phyloP scores from a whole-genome alignment of 2,329 filamentous ascomycete species.

The Xylaria sp. region DNA sequence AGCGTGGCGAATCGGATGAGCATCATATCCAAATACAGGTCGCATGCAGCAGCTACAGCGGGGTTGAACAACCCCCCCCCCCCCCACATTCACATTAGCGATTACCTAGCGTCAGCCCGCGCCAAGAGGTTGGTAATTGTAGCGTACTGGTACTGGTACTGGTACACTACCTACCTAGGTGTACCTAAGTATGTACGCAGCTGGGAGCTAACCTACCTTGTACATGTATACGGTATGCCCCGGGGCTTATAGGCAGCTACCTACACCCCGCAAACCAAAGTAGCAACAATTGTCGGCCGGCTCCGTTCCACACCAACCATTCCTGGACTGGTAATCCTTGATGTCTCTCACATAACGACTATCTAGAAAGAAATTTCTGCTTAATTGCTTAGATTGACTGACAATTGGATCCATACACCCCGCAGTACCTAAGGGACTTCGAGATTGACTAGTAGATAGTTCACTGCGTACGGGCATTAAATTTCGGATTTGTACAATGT shows the following conservation, averaged over 20 bases:
- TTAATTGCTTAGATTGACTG: neutral
- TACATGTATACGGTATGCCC: neutral
- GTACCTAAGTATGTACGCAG: too few relatives aligned
- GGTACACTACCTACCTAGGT: too few relatives aligned
- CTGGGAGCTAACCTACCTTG: too few relatives aligned
- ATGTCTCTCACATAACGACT: constrained; percentile 3
- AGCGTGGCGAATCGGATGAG: constrained; percentile 40
- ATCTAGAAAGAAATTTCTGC: neutral
- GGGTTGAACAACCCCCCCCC: too few relatives aligned
- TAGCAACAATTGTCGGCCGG: constrained; percentile 16
- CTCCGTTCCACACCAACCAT: constrained; percentile 19
- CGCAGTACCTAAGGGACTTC: neutral
- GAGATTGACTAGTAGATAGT: too few relatives aligned
- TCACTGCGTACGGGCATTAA: too few relatives aligned
- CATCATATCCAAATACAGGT: constrained; percentile 2
- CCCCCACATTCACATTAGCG: neutral
- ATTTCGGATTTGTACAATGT: neutral
- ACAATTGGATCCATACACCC: too few relatives aligned
- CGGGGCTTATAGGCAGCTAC: neutral
- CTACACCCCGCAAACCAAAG: neutral
- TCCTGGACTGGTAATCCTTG: too few relatives aligned
- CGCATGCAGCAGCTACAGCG: neutral
- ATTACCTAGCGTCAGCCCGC: neutral
- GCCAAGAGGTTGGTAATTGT: neutral
- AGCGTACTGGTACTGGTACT: neutral